phyloP scores from a whole-genome alignment of 495 filamentous ascomycete species.

The Hyaloscypha finlandica region DNA sequence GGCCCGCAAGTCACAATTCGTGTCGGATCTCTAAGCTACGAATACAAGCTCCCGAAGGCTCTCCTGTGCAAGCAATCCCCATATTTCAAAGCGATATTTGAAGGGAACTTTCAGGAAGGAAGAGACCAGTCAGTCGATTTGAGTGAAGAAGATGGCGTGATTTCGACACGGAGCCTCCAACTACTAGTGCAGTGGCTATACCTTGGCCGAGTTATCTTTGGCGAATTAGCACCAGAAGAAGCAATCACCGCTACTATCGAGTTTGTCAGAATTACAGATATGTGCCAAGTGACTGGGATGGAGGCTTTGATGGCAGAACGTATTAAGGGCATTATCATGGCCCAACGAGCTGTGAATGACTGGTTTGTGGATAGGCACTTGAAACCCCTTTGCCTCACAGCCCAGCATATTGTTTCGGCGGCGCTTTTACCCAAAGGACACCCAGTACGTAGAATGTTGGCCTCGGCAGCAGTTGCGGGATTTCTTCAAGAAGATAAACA shows the following conservation, averaged over 20 bases:
- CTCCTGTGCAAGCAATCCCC: slow-evolving; percentile 34
- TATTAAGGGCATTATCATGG: slow-evolving; percentile 30
- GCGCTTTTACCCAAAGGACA: slow-evolving; percentile 29
- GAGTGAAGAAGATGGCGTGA: slow-evolving; percentile 30
- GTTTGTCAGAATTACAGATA: slow-evolving; percentile 37
- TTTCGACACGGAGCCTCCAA: slow-evolving; percentile 33
- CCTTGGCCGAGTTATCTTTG: slow-evolving; percentile 28
- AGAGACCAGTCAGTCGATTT: slow-evolving; percentile 26
- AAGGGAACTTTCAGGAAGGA: slow-evolving; percentile 29
- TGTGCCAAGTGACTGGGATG: slow-evolving; percentile 27
- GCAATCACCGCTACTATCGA: slow-evolving; percentile 33
- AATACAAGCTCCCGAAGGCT: slow-evolving; percentile 33
- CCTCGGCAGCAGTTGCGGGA: slow-evolving; percentile 29
- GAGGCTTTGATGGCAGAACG: slow-evolving; percentile 29
- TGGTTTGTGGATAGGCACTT: slow-evolving; percentile 9
- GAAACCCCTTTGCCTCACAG: slow-evolving; percentile 31
- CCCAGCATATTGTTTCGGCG: slow-evolving; percentile 32
- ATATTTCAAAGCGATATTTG: slow-evolving; percentile 35
- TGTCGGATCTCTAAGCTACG: slow-evolving; percentile 21
- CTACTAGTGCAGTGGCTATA: slow-evolving; percentile 38
- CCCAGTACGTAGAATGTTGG: slow-evolving; percentile 31
- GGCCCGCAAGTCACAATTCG: slow-evolving; percentile 25
- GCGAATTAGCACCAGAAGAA: slow-evolving; percentile 23
- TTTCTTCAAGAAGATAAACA: slow-evolving; percentile 26
- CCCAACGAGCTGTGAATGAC: slow-evolving; percentile 8